phyloP scores from a whole-genome alignment of 345 rosid species.

The Dovyalis caffra region DNA sequence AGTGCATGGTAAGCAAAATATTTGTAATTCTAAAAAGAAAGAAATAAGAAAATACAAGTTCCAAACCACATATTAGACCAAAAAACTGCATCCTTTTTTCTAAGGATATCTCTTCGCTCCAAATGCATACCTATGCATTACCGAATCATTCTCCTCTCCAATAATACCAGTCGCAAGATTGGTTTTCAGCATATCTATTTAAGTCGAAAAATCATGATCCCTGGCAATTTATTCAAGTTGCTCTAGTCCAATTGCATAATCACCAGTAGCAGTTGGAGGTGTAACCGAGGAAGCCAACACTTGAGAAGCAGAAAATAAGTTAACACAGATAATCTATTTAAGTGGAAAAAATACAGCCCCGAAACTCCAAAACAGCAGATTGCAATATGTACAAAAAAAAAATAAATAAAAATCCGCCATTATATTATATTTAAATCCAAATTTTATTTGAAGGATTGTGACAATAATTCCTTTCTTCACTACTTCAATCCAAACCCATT shows the following conservation, averaged over 20 bases:
- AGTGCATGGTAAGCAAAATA: constrained; percentile 15
- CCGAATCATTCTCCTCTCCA: constrained; percentile 65
- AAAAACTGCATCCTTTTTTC: constrained; percentile 81
- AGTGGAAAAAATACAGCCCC: neutral
- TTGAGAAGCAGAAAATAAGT: constrained; percentile 7
- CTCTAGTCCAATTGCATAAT: constrained; percentile 67
- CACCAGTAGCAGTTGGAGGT: constrained; percentile 47
- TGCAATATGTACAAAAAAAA: neutral
- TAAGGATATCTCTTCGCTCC: constrained; percentile 92
- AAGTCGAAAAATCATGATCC: constrained; percentile 62
- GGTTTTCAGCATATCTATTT: constrained; percentile 46
- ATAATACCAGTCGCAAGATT: constrained; percentile 58
- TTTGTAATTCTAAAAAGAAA: constrained; percentile 3
- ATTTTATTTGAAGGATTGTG: no score
- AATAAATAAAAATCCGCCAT: neutral
- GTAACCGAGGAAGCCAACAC: constrained; percentile 40
- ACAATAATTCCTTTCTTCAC: no score
- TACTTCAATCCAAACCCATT: no score
- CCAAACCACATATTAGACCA: constrained; percentile 42
- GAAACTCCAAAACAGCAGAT: neutral
- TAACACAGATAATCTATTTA: neutral
- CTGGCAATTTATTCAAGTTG: constrained; percentile 74
- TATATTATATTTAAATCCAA: no score
- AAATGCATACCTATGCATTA: constrained; percentile 63
- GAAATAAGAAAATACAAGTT: neutral